Percentiles rank a stretch among this genome's conserved stretches.
Conservation (phyloP, 1,139 yeast species). For the Scheffersomyces titani region DNA sequence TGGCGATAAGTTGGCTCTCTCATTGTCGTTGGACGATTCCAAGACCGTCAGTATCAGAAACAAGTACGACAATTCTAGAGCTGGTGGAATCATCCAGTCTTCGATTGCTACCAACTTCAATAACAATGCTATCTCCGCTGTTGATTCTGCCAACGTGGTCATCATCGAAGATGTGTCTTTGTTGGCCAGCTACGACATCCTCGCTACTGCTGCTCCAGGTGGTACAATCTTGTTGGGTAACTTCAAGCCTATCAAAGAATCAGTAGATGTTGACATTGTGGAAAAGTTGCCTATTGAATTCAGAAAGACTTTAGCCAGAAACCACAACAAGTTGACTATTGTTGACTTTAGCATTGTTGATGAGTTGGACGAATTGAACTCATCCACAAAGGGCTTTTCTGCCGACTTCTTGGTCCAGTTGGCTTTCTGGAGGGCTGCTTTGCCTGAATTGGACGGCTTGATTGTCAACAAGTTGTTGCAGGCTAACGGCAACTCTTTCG, state of each 20-base stretch:
- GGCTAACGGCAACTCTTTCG: constrained; percentile 81
- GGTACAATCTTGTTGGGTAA: constrained; percentile 57
- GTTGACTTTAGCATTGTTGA: constrained; percentile 65
- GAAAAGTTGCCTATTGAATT: constrained; percentile 53
- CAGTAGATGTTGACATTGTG: constrained; percentile 45
- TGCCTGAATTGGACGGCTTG: constrained; percentile 63
- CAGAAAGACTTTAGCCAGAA: constrained; percentile 56
- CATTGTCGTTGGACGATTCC: constrained; percentile 66
- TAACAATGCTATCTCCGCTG: constrained; percentile 29
- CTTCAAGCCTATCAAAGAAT: constrained; percentile 40
- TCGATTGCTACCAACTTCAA: constrained; percentile 45
- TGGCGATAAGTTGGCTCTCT: constrained; percentile 68
- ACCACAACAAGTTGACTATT: constrained; percentile 52
- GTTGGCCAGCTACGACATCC: constrained; percentile 58
- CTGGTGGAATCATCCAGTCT: constrained; percentile 82
- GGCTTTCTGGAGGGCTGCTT: constrained; percentile 75
- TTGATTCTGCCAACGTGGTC: constrained; percentile 63
- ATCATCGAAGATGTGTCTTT: constrained; percentile 61
- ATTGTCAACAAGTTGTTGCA: constrained; percentile 79
- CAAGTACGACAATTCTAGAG: constrained; percentile 67
- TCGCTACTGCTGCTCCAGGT: constrained; percentile 57
- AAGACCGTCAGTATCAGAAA: constrained; percentile 58
- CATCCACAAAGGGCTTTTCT: constrained; percentile 77
- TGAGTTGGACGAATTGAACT: constrained; percentile 43
- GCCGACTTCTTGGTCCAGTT: constrained; percentile 65